Evolutionary conservation across 139 green algal genomes (phyloP), one percentile per base, ranked within the genome.

Genomic region (Zygnema cylindricum): DNA sequence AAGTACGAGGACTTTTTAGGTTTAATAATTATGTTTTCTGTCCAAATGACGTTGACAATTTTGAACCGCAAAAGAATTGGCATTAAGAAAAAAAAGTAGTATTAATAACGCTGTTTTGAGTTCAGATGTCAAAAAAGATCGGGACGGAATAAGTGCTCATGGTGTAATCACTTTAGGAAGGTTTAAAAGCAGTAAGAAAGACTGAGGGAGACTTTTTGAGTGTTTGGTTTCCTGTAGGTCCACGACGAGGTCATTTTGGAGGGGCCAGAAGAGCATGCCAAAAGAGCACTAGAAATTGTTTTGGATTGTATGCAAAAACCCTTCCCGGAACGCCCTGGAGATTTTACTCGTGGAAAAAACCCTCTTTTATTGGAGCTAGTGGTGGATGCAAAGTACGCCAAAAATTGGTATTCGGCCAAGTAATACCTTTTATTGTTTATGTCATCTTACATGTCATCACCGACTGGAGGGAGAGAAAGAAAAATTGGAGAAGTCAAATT

Each of bases 171-270:
- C 57, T 73, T 25, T 30, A 25, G 30, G 57, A n/a, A 73, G 57
- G 57, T 73, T 16, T 25, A 30, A 21, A 88, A 40, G 22, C n/a
- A 83, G 25, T 21, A n/a, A 88, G 57, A 55, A 75, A 71, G 71
- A 71, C 22, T 87, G 63, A 33, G 84, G 22, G 33, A 86, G 39
- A 0, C 39, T 89, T 38, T 36, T 55, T 69, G 43, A 73, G 16
- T 92, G 96, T 93, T 95, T 98, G 41, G 96, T 73, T 42, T 79
- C 7, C 71, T 11, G 11, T 33, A 84, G 36, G 77, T 84, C 41
- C 77, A 99, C 88, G 97, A 99, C 81, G 97, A 99, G 93, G 96
- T 99, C 0, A 99, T 99, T 86, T 83, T 99, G 81, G 97, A 99
- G 88, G 97, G 97, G 1, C 97, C 97, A 1, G 89, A 93, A 54